These are phyloP conservation scores for Aspergillus latus DNA, from an alignment of 2,329 filamentous ascomycete species.

Conservation along the genomic window DNA sequence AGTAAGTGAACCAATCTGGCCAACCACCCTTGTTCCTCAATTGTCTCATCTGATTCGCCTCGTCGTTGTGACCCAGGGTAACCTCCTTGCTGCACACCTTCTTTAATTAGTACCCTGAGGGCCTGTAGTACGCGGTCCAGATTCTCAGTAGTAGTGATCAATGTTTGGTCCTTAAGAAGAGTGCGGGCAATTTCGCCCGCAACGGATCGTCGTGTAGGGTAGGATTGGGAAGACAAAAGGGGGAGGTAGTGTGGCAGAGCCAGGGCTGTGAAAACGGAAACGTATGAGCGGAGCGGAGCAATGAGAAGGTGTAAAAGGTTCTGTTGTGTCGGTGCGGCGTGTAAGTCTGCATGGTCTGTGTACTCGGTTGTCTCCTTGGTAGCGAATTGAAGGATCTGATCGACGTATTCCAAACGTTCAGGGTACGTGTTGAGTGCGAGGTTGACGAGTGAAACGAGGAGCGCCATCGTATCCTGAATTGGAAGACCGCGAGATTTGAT, in stretches of 20 bases:
- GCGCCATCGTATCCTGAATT: slow-evolving; percentile 90
- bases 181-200: slow-evolving; percentile 83
- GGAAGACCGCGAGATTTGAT: slow-evolving; percentile 88
- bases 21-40: slow-evolving; percentile 97
- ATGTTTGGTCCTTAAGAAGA: slow-evolving; percentile 78
- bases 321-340: slow-evolving; percentile 81
- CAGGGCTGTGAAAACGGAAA: slow-evolving; percentile 93
- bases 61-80: slow-evolving; percentile 79
- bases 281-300: slow-evolving; percentile 83
- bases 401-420: slow-evolving; percentile 86
- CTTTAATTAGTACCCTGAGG: slow-evolving; percentile 86
- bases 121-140: slow-evolving; percentile 87
- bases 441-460: slow-evolving; percentile 91
- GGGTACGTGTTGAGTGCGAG: slow-evolving; percentile 96
- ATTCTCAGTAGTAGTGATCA: slow-evolving; percentile 73
- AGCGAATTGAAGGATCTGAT: slow-evolving; percentile 88
- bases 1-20: slow-evolving; percentile 89
- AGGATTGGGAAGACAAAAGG: slow-evolving; percentile 86
- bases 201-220: slow-evolving; percentile 84
- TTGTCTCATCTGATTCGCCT: slow-evolving; percentile 90
- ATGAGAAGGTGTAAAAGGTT: slow-evolving; percentile 88
- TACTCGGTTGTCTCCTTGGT: slow-evolving; percentile 83
- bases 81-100: slow-evolving; percentile 80
- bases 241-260: slow-evolving; percentile 90
- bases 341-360: slow-evolving; percentile 91